Percentiles rank a stretch among this genome's conserved stretches.
These are phyloP conservation scores for Monosporascus sp. DNA, from an alignment of 2,329 filamentous ascomycete species.

Conservation along the genomic window DNA sequence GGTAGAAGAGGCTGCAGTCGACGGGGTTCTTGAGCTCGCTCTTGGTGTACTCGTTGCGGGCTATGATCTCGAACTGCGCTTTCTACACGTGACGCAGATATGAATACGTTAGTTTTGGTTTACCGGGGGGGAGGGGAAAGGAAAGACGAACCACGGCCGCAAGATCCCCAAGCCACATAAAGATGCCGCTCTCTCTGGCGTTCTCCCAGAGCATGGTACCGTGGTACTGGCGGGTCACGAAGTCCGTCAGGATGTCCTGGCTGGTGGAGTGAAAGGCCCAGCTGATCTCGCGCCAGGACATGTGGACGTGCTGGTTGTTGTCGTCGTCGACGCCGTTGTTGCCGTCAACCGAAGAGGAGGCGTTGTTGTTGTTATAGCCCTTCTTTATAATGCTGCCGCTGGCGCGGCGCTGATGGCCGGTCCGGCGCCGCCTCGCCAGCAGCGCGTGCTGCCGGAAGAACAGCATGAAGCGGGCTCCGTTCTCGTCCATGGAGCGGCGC, in stretches of 20 bases:
- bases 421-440: slow-evolving; percentile 27
- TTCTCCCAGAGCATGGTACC: slow-evolving; percentile 78
- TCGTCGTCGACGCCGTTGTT: too few species aligned
- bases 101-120: not conserved
- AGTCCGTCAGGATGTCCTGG: slow-evolving; percentile 84
- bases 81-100: slow-evolving; percentile 39
- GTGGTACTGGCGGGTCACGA: slow-evolving; percentile 74
- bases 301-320: slow-evolving; percentile 35
- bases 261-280: slow-evolving; percentile 82
- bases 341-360: too few species aligned
- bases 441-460: slow-evolving; percentile 80
- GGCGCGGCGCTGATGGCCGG: too few species aligned
- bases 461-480: slow-evolving; percentile 79
- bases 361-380: too few species aligned
- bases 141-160: slow-evolving; percentile 56
- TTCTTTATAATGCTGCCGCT: too few species aligned
- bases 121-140: slow-evolving; percentile 1
- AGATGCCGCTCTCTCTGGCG: slow-evolving; percentile 80
- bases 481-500: slow-evolving; percentile 82
- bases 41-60: slow-evolving; percentile 88
- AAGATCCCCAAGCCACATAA: slow-evolving; percentile 86
- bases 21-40: slow-evolving; percentile 83
- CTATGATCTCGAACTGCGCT: slow-evolving; percentile 81
- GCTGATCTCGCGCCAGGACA: slow-evolving; percentile 74
- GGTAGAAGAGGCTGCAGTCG: slow-evolving; percentile 85